Base-by-base conservation (phyloP, 108 stramenopile species). In the Conticribra guillardii region DNA sequence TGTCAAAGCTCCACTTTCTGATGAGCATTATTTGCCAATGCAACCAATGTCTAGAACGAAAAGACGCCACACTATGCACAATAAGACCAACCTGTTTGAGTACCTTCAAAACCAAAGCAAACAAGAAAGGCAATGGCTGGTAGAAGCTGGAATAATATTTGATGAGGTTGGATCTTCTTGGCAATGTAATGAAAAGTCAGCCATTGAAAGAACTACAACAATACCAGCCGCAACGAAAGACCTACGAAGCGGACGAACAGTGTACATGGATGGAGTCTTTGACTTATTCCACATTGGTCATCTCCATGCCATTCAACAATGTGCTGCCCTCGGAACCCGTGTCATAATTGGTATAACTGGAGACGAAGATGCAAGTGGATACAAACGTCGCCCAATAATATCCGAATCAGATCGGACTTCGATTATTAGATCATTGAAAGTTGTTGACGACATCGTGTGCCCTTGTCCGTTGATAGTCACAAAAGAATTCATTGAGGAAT, bases 261-360 rank as follows among this genome's bases (percentile, higher is more conserved):
- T 90, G 0, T 90, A 90, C 53, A 84, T 90, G 83, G 89, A 90
- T 64, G 89, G 89, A 9, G 85, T 90, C 15, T 87, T 90, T 52
- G 89, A 90, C 65, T 28, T 90, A n/a, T 90, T 90, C 74, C 89
- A 90, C 60, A 75, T 90, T 21, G 89, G 89, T 4, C 89, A 90
- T 67, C 73, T 90, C 4, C 24, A 81, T 51, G 87, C 89, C 7
- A 90, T 90, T 60, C 58, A 76, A 49, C 83, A 90, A 54, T 87
- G 86, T 70, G 66, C 72, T 1, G 55, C 32, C 19, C 27, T 88
- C 0, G 89, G 89, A 1, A 53, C 75, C 56, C 51, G 71, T 29
- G 79, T 90, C 22, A 88, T 88, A 34, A 70, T 88, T 27, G 89
- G 89, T 29, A 82, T 90, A 0, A 87, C 87, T 28, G 87, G 89